Evolutionary conservation across 2,329 filamentous ascomycete species (phyloP), one percentile per base, ranked within the genome.

Genomic region (Elsinoe batatas): DNA sequence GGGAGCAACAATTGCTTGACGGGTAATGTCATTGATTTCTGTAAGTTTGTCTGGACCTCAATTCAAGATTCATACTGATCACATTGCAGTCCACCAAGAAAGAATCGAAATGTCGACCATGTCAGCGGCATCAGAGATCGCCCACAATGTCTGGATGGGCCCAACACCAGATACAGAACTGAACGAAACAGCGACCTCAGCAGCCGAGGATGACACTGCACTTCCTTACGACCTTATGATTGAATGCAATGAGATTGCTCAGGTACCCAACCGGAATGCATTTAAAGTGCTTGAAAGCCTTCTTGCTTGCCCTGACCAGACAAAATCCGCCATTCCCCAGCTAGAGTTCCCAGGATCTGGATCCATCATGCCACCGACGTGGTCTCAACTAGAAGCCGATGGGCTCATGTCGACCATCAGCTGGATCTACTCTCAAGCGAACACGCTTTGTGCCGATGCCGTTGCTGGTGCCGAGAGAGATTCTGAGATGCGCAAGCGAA

Each of bases 341-440:
- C 73, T 94, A 53, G 87, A 95, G 61, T 97, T 97, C 59, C 91
- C 91, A 1, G 93, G 90, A 0, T 96, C 91, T 1, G 93, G 93
- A n/a, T 94, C 88, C 64, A 87, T 97, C 56, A 78, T 91, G 64
- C 85, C 88, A 2, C 87, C 90, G 1, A 87, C 85, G 0, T 94
- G 87, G 80, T 88, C 86, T 1, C 87, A 91, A 58, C 76, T 79
- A 7, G 91, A 96, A 69, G 82, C 88, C 1, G 89, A 95, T 65
- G 87, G 84, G 22, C 83, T 97, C 40, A 75, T 96, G 40, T 86
- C 90, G 56, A 91, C 86, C 5, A 91, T 91, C 71, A 85, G 84
- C 64, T 97, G 90, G 89, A 87, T 98, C 22, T 88, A 91, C 69
- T 81, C 87, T 63, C 74, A 95, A 43, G 83, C 90, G 0, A 85